These are phyloP conservation scores for Fusarium staphyleae DNA, from an alignment of 2,329 filamentous ascomycete genomes.

Conservation along the genomic window DNA sequence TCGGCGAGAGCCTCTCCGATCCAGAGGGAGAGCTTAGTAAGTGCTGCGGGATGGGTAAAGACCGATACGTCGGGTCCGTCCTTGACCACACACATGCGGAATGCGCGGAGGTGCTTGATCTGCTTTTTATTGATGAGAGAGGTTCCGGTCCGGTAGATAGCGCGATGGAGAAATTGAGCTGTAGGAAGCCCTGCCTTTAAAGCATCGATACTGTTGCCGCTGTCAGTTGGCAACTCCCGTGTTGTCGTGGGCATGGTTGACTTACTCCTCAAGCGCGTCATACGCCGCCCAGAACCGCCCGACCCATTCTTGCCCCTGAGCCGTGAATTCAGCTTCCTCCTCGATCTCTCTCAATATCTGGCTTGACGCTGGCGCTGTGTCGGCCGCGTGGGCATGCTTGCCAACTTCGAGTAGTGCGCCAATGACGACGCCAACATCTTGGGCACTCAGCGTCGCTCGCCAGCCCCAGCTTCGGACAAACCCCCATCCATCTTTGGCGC, in stretches of 20 bases:
- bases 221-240: slow-evolving; percentile 3
- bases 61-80: slow-evolving; percentile 91
- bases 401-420: slow-evolving; percentile 94
- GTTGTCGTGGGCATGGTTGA: slow-evolving; percentile 13
- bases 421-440: slow-evolving; percentile 92
- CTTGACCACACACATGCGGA: slow-evolving; percentile 94
- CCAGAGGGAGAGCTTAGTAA: slow-evolving; percentile 95
- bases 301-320: slow-evolving; percentile 70
- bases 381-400: slow-evolving; percentile 55
- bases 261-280: slow-evolving; percentile 73
- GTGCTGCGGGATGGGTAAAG: slow-evolving; percentile 89
- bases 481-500: slow-evolving; percentile 90
- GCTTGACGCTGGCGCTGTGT: slow-evolving; percentile 42
- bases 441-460: slow-evolving; percentile 91
- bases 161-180: slow-evolving; percentile 87
- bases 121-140: slow-evolving; percentile 91
- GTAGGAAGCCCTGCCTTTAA: slow-evolving; percentile 79
- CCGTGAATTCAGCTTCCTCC: slow-evolving; percentile 56
- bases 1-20: slow-evolving; percentile 90
- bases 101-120: slow-evolving; percentile 89
- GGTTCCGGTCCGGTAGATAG: slow-evolving; percentile 92
- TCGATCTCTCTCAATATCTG: slow-evolving; percentile 52
- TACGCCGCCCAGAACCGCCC: slow-evolving; percentile 75
- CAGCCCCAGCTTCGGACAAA: slow-evolving; percentile 98
- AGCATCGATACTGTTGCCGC: slow-evolving; percentile 68